These are phyloP conservation scores for Fusarium algeriense DNA, from an alignment of 2,329 filamentous ascomycete species.

Conservation along the genomic window DNA sequence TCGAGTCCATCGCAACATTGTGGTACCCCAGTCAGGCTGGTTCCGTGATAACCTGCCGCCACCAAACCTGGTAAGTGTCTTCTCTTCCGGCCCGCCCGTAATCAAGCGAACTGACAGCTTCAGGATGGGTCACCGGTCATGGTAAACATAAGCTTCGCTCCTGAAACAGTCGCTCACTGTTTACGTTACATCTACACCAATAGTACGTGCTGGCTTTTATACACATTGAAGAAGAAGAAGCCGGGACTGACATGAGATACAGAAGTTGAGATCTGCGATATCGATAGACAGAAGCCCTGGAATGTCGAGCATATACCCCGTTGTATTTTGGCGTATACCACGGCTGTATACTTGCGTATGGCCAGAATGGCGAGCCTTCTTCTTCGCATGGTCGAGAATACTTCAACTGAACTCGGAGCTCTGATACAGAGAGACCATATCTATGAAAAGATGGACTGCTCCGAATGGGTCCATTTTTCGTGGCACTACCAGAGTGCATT, in stretches of 20 bases:
- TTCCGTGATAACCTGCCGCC: conserved; percentile 52
- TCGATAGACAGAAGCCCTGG: conserved; percentile 40
- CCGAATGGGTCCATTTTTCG: conserved; percentile 40
- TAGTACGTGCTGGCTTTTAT: conserved; percentile 41
- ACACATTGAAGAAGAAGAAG: too few species aligned
- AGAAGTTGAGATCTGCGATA: conserved; percentile 50
- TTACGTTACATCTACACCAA: conserved; percentile 54
- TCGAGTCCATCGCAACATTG: conserved; percentile 52
- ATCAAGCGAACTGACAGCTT: conserved; percentile 8
- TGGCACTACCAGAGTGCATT: conserved; percentile 48
- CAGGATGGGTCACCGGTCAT: conserved; percentile 49
- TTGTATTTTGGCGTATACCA: conserved; percentile 51
- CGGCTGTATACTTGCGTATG: conserved; percentile 49
- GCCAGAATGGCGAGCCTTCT: conserved; percentile 46
- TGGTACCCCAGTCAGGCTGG: conserved; percentile 51
- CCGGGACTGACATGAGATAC: conserved; percentile 4
- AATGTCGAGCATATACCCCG: conserved; percentile 49
- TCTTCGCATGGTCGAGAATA: conserved; percentile 46
- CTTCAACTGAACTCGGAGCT: conserved; percentile 41
- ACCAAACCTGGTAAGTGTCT: conserved; percentile 43
- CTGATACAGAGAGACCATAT: conserved; percentile 35
- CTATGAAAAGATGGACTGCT: conserved; percentile 28
- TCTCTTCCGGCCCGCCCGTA: background rate
- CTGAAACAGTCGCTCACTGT: conserved; percentile 48
- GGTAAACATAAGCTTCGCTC: conserved; percentile 43